Base-by-base conservation (phyloP, 139 green algal genomes). In the Closterium sp. region DNA sequence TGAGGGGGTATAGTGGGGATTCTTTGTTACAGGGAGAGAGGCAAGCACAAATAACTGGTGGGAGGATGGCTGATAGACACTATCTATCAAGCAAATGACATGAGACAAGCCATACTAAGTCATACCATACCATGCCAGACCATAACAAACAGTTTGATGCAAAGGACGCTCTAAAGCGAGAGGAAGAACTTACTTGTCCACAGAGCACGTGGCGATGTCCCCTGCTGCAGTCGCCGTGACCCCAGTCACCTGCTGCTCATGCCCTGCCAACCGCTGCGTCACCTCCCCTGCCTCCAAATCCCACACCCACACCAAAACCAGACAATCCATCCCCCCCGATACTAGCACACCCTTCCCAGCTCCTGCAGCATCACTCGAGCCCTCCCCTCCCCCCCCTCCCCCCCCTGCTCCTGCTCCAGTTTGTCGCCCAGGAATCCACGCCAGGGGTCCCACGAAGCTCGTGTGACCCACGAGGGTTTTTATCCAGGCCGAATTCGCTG, bases 251-350 rank as follows among this genome's bases (percentile, higher is more conserved):
- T 96, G 95, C 73, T 97, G 97, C 88, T 96, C 79, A 91, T 99
- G 98, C 17, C 98, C 98, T 10, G 93, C 45, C 38, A 98, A 87
- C 9, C 85, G 88, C 6, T 95, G 92, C 4, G 96, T 29, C 0
- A 93, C 32, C 21, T 79, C 2, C 0, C 91, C 94, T 10, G 89
- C 96, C 11, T 87, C 31, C 0, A 94, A 31, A 90, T 99, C 96
- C 98, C 98, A 99, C 88, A 99, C 96, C 98, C 98, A 99, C 88
- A 99, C 92, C 0, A 96, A 95, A 13, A 99, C 95, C 0, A 86
- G 95, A 2, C 87, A 95, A 91, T 99, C 98, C 27, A 97, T 95
- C 0, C 98, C 98, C 9, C 97, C 97, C 85, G 97, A 97, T 5
- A 98, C 95, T 17, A 99, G 30, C 7, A 93, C 95, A 34, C 95